Evolutionary conservation across 192 early-diverging fungal species (phyloP), one percentile per base, ranked within the genome.

Genomic region (Cetraspora pellucida): DNA sequence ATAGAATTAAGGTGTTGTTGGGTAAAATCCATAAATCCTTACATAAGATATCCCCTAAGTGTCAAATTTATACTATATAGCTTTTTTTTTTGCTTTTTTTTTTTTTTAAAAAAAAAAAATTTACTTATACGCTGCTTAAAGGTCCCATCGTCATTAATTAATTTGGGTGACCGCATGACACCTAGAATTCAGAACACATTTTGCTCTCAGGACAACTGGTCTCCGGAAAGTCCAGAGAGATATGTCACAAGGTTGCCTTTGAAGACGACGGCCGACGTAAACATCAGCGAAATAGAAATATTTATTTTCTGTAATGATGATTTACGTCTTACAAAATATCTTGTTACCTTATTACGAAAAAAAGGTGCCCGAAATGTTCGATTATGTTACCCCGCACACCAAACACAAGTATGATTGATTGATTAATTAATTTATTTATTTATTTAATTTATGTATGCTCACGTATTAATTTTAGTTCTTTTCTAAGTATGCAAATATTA

Each of bases 51-150:
- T 37, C 37, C 37, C 37, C 37, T 37, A 37, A 37, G 37, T 37
- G 37, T 37, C 37, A 37, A 37, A 37, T 1, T 37, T 7, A 37
- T 1, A 37, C 37, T 7, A 37, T 37, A 37, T 37, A 37, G 37
- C 37, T 37, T 37, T 37, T 37, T 37, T 37, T 37, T 37, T 55
- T n/a, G 5, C 2, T 55, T 55, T 55, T 55, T 16, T 55, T 16
- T 55, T 16, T n/a, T n/a, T 6, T 54, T 54, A 16, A 61, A 61
- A 61, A 61, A 61, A 61, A 61, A 61, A 61, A 61, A 17, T 30
- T 16, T 21, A n/a, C 10, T 16, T 21, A 28, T 58, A 21, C 59
- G 10, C 10, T 3, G 25, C 37, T 37, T 37, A 37, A 37, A 37
- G 37, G 7, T 37, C 37, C 37, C 37, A 37, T 7, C 37, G 37